phyloP scores from a whole-genome alignment of 305 asterid genomes.

The Andrographis paniculata region DNA sequence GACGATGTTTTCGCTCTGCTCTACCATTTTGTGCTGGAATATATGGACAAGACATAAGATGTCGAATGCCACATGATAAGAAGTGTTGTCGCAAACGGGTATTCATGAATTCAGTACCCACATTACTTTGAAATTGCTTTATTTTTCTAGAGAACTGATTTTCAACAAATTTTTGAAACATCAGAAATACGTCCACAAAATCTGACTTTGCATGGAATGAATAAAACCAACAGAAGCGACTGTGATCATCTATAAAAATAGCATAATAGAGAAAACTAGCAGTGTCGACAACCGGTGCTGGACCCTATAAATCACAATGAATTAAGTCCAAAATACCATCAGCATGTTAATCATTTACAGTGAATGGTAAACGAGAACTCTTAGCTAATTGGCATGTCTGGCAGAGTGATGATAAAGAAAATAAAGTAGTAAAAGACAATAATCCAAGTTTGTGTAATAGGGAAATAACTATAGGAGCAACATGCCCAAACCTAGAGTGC shows the following conservation, averaged over 20 bases:
- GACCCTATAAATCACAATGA: not conserved
- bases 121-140: not conserved
- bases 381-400: no score
- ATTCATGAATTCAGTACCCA: not conserved
- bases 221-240: not conserved
- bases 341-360: no score
- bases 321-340: no score
- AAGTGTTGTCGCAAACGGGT: not conserved
- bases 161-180: not conserved
- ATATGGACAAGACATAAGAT: not conserved
- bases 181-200: not conserved
- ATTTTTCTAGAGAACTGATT: not conserved
- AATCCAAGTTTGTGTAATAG: no score
- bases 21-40: not conserved
- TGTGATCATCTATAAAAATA: not conserved
- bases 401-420: no score
- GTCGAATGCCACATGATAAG: not conserved
- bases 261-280: not conserved
- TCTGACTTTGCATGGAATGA: not conserved
- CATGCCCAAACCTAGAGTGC: not conserved
- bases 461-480: not conserved
- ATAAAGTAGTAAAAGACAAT: no score
- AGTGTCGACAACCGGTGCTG: not conserved
- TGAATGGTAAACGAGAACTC: no score
- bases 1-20: not conserved